phyloP scores from a whole-genome alignment of 495 filamentous ascomycete species.

The Hypoxylon lienhwacheense region DNA sequence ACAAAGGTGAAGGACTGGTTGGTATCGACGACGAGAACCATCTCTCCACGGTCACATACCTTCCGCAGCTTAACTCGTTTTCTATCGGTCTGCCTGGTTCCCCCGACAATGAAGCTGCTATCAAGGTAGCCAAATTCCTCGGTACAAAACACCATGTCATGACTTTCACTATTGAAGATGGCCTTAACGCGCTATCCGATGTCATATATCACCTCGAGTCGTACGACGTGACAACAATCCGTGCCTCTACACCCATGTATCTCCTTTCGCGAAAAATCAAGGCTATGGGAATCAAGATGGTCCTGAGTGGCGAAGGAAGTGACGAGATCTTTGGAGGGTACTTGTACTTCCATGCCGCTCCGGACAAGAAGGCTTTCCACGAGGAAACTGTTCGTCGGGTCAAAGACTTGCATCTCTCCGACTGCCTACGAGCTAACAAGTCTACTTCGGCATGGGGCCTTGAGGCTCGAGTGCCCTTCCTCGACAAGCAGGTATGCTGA shows the following conservation, averaged over 20 bases:
- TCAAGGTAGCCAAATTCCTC: conserved; percentile 89
- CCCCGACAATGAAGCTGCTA: conserved; percentile 85
- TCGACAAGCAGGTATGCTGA: conserved; percentile 75
- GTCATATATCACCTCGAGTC: conserved; percentile 98
- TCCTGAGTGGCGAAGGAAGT: conserved; percentile 91
- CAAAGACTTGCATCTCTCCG: conserved; percentile 92
- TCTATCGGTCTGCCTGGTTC: conserved; percentile 92
- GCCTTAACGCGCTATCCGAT: conserved; percentile 91
- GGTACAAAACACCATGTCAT: conserved; percentile 97
- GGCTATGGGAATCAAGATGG: conserved; percentile 99
- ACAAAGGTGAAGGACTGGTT: conserved; percentile 69
- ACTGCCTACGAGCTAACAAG: conserved; percentile 98
- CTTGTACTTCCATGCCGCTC: conserved; percentile 96
- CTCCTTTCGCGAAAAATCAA: conserved; percentile 97
- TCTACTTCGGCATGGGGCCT: conserved; percentile 98
- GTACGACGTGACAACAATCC: conserved; percentile 97
- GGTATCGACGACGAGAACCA: conserved; percentile 92
- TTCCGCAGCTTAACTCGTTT: conserved; percentile 96
- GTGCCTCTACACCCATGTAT: conserved; percentile 98
- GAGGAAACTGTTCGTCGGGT: conserved; percentile 88
- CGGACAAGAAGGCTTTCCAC: conserved; percentile 88
- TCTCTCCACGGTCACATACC: conserved; percentile 84
- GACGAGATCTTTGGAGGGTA: conserved; percentile 99
- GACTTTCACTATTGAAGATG: conserved; percentile 96
- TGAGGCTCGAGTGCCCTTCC: conserved; percentile 96